Percentiles rank a stretch among this genome's conserved stretches.
phyloP scores from a whole-genome alignment of 2,329 filamentous ascomycete species.

The Zelopaecilomyces penicillatus region DNA sequence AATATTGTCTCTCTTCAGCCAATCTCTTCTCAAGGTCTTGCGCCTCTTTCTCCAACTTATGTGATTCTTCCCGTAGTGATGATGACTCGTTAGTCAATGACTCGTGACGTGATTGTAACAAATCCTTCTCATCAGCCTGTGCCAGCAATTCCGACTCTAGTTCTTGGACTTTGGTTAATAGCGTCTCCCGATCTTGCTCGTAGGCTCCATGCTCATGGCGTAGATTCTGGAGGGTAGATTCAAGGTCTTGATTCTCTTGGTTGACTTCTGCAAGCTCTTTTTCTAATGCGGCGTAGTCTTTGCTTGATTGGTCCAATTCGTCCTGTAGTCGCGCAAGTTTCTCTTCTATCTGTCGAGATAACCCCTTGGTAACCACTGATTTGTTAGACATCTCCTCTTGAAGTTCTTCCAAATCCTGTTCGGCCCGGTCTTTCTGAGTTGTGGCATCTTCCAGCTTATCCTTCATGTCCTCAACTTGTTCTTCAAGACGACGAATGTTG shows the following conservation, averaged over 20 bases:
- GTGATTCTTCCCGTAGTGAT: conserved; percentile 57
- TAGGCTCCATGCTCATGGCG: conserved; percentile 23
- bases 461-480: conserved; percentile 46
- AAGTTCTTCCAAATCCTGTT: conserved; percentile 54
- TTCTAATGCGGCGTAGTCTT: conserved; percentile 43
- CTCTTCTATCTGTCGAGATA: conserved; percentile 68
- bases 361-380: conserved; percentile 64
- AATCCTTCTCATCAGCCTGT: conserved; percentile 56
- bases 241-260: conserved; percentile 37
- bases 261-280: conserved; percentile 40
- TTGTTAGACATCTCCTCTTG: conserved; percentile 75
- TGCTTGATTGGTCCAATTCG: conserved; percentile 49
- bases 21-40: conserved; percentile 41
- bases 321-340: conserved; percentile 57
- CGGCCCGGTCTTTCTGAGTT: conserved; percentile 47
- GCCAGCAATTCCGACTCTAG: conserved; percentile 51
- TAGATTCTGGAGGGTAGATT: conserved; percentile 35
- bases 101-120: conserved; percentile 62
- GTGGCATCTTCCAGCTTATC: conserved; percentile 46
- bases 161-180: conserved; percentile 42
- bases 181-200: conserved; percentile 20
- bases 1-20: conserved; percentile 47
- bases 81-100: conserved; percentile 57
- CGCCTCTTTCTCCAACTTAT: conserved; percentile 37
- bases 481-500: conserved; percentile 44